Evolutionary conservation across 805 yeast genomes (phyloP), one percentile per base, ranked within the genome.

Genomic region (Candida alai): DNA sequence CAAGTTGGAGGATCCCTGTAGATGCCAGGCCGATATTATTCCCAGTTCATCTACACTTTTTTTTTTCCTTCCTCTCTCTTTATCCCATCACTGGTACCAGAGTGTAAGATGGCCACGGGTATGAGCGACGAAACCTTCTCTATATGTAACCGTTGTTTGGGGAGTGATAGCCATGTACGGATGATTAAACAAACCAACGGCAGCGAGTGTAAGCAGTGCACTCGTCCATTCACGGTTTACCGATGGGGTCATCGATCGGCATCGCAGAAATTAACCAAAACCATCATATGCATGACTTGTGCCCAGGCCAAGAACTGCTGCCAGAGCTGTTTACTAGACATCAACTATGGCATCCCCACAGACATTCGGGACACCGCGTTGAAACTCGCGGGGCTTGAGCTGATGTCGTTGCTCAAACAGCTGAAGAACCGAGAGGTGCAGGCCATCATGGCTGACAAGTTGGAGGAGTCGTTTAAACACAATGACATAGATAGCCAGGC

Each of bases 291-390:
- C 59, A 52, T 62, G 22, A 77, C 89, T 0, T 90, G 98, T 62
- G 78, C 97, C 0, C 65, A 79, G 26, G 76, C 80, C 28, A 72
- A 81, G 39, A 82, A 85, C 58, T 82, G 94, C 47, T 90, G 98
- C 52, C 97, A 93, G 55, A 63, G 78, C 16, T 90, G 98, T 56
- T 73, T 87, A 76, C 56, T 83, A 21, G 97, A 90, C 60, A 61
- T 89, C 26, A 75, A 80, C 19, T 84, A 78, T 61, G 85, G 88
- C 3, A 75, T 93, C n/a, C 86, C 95, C 0, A 54, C 87, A 12
- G 76, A 79, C 8, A 60, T 87, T 5, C 66, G 96, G 43, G 96
- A 89, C 49, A 78, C 86, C 1, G 84, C 95, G 4, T 56, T 88
- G 47, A 77, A 78, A 45, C 68, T 86, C 70, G 81, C 89, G 2